A percentile compares a stretch with the other conserved stretches of the same genome.
Evolutionary conservation across 768 basidiomycete genomes (phyloP).

Genomic region (Scleroderma citrinum): DNA sequence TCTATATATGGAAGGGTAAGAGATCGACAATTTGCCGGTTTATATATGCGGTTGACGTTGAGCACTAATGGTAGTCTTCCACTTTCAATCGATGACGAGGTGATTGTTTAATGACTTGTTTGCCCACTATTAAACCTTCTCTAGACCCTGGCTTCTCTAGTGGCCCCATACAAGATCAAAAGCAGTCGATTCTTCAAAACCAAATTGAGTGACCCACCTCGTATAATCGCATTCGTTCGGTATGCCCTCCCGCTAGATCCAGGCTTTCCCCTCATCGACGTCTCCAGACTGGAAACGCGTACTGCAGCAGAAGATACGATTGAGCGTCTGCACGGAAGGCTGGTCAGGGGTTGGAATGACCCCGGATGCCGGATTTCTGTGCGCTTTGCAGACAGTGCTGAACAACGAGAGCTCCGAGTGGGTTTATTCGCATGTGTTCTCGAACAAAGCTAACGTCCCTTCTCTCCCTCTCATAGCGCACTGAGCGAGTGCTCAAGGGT

Average conservation of each 20-base stretch:
- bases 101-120: slow-evolving; percentile 14
- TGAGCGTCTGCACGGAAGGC: slow-evolving; percentile 70
- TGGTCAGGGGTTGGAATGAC: slow-evolving; percentile 78
- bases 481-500: slow-evolving; percentile 54
- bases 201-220: slow-evolving; percentile 64
- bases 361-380: slow-evolving; percentile 72
- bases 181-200: slow-evolving; percentile 80
- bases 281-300: slow-evolving; percentile 60
- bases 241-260: slow-evolving; percentile 22
- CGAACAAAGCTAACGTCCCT: slow-evolving; percentile 1
- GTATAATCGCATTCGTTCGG: slow-evolving; percentile 82
- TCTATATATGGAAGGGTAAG: slow-evolving; percentile 73
- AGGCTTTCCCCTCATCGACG: not conserved
- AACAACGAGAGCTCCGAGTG: slow-evolving; percentile 73
- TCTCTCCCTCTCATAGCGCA: slow-evolving; percentile 36
- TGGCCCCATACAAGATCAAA: slow-evolving; percentile 66
- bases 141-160: slow-evolving; percentile 58
- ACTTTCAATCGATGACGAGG: slow-evolving; percentile 61
- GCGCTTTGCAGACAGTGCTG: slow-evolving; percentile 71
- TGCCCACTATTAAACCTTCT: not conserved
- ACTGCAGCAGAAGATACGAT: slow-evolving; percentile 70
- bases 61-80: no score
- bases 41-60: not conserved
- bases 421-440: slow-evolving; percentile 19
- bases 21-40: not conserved